Evolutionary conservation across 768 basidiomycete genomes (phyloP), one percentile per base, ranked within the genome.

Genomic region (Rhodotorula kratochvilovae): DNA sequence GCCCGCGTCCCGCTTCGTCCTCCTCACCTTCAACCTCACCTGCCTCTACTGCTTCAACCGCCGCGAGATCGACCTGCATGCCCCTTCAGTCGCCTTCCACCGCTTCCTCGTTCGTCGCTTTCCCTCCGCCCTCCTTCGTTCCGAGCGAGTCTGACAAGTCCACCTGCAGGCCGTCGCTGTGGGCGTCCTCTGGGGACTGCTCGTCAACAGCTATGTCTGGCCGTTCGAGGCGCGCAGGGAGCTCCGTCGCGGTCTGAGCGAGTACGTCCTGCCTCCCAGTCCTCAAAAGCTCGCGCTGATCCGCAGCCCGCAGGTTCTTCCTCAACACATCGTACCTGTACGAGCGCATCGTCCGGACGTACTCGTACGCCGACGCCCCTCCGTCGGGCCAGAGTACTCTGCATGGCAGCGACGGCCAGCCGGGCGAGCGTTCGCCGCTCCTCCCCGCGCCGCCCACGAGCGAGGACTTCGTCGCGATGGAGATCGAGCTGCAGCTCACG

Each of bases 321-420:
- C 81, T 96, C 70, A 92, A 97, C 77, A 86, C 94, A 5, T 92
- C 93, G 5, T 96, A 93, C 88, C 83, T 98, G 55, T 99, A 97
- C 80, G 93, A 91, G 1, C 89, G 89, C 23, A 82, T 99, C 43
- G 93, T 96, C 16, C 87, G 88, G 35, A 88, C 90, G 39, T 94
- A 96, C 78, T 91, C 90, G 19, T 89, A 86, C 75, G 82, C 86
- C 33, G 85, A 86, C 19, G 54, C 61, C 5, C 12, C 48, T 27
- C 1, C 25, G 66, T 50, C 72, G 0, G 66, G 73, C 29, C 45
- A 66, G 19, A 17, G 25, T 13, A 45, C 66, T 31, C 31, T 23
- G 10, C 15, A 59, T 31, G 54, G 13, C 39, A 13, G 39, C 39
- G 39, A 39, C 39, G 39, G 39, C 6, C 39, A 25, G 2, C 21